Percentiles rank a stretch among this genome's conserved stretches.
Conservation (phyloP, 2,329 filamentous ascomycete species). For the Colletotrichum sp. region DNA sequence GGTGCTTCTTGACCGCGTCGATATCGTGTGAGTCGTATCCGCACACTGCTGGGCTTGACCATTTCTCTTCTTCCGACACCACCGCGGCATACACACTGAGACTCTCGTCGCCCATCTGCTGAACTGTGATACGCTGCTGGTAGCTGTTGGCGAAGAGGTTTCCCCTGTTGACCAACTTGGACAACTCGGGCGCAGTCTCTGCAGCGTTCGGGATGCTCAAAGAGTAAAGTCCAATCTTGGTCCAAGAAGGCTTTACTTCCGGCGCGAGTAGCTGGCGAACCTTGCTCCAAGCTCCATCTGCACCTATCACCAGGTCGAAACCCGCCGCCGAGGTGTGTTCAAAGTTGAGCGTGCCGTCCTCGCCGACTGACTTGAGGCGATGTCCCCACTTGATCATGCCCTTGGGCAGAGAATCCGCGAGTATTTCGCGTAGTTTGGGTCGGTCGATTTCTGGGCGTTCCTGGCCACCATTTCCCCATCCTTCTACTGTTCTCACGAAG, state of each 20-base stretch:
- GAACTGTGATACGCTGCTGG: slow-evolving; percentile 41
- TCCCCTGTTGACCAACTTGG: slow-evolving; percentile 51
- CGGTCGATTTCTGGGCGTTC: slow-evolving; percentile 61
- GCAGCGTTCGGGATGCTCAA: slow-evolving; percentile 46
- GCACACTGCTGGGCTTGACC: slow-evolving; percentile 41
- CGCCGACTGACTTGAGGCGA: slow-evolving; percentile 44
- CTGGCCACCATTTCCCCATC: slow-evolving; percentile 30
- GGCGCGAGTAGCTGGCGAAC: slow-evolving; percentile 39
- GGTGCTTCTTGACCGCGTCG: slow-evolving; percentile 38
- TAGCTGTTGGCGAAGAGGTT: slow-evolving; percentile 49
- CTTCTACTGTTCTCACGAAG: slow-evolving; percentile 26
- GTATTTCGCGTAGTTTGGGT: slow-evolving; percentile 44
- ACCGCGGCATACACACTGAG: slow-evolving; percentile 44
- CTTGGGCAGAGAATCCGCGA: slow-evolving; percentile 49
- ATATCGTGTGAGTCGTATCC: slow-evolving; percentile 47
- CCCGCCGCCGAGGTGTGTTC: slow-evolving; percentile 34
- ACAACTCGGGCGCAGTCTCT: slow-evolving; percentile 45
- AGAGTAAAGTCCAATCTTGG: slow-evolving; percentile 48
- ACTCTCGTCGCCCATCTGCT: slow-evolving; percentile 53
- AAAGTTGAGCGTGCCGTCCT: slow-evolving; percentile 41
- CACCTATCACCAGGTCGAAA: slow-evolving; percentile 44
- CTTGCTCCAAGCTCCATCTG: slow-evolving; percentile 43
- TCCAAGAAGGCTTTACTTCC: slow-evolving; percentile 46
- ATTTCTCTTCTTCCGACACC: slow-evolving; percentile 42
- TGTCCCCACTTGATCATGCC: slow-evolving; percentile 52